These are phyloP conservation scores for Pichia paraexigua DNA, from an alignment of 805 yeast genomes.

Conservation along the genomic window DNA sequence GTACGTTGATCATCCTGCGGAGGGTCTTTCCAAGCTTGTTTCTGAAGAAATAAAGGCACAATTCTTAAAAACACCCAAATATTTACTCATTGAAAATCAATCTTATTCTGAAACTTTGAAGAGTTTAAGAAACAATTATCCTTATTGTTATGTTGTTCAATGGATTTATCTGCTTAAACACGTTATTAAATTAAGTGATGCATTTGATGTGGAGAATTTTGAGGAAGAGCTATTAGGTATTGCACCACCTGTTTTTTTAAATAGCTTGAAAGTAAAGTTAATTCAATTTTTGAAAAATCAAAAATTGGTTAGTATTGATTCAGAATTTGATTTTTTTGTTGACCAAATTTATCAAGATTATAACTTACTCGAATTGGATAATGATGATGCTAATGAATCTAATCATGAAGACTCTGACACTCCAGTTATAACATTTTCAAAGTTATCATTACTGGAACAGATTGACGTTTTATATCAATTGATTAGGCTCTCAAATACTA, in stretches of 20 bases:
- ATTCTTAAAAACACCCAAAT: conserved; percentile 33
- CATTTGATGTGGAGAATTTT: conserved; percentile 49
- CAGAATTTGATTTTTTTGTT: conserved; percentile 23
- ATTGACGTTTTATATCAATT: conserved; percentile 41
- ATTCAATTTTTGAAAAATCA: conserved; percentile 33
- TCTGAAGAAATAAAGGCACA: conserved; percentile 30
- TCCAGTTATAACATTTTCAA: conserved; percentile 14
- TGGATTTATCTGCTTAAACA: conserved; percentile 53
- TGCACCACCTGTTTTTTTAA: conserved; percentile 32
- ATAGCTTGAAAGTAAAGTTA: conserved; percentile 36
- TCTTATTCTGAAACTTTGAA: conserved; percentile 22
- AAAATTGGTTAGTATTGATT: conserved; percentile 23
- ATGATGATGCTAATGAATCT: neutral
- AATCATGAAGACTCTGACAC: neutral
- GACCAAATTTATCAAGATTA: conserved; percentile 11
- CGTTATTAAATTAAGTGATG: conserved; percentile 42
- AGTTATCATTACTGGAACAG: conserved; percentile 37
- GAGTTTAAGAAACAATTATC: conserved; percentile 30
- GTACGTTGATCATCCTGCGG: conserved; percentile 25
- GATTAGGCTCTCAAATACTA: conserved; percentile 31
- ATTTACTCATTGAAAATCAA: conserved; percentile 32
- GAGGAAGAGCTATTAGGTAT: conserved; percentile 53
- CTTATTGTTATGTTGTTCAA: conserved; percentile 36
- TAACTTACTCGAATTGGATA: conserved; percentile 7
- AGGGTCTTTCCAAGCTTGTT: conserved; percentile 21